These are phyloP conservation scores for Orbilia brochopaga DNA, from an alignment of 2,329 filamentous ascomycete species.

Conservation along the genomic window DNA sequence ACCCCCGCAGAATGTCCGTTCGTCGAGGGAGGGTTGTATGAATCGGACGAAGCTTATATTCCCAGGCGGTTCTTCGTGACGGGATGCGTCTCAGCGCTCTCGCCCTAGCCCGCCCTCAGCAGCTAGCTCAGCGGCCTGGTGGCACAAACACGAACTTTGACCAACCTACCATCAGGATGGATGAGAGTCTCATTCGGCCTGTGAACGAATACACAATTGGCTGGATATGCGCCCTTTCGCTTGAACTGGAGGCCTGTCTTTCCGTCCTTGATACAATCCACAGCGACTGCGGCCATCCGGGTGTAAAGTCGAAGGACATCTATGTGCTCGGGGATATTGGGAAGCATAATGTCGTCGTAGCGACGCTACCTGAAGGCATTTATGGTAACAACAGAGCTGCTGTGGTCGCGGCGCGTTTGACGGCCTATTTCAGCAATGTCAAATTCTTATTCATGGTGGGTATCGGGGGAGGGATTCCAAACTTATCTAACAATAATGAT, in stretches of 20 bases:
- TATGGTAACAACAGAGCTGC: not conserved
- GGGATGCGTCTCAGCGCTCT: no score
- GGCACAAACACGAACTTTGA: not conserved
- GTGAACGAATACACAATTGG: slow-evolving; percentile 4
- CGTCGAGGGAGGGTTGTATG: no score
- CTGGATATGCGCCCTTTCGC: slow-evolving; percentile 2
- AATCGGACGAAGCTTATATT: no score
- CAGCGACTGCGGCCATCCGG: not conserved
- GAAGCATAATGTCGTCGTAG: not conserved
- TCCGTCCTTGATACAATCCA: not conserved
- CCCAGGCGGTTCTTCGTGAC: no score
- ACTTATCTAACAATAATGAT: not conserved
- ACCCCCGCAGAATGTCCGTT: no score
- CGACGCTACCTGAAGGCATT: not conserved
- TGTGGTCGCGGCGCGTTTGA: not conserved
- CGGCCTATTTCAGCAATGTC: not conserved
- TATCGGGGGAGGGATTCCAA: not conserved
- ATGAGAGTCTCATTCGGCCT: not conserved
- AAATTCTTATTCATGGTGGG: slow-evolving; percentile 2
- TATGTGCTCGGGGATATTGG: not conserved
- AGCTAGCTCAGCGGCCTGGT: not conserved
- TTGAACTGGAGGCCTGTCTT: not conserved
- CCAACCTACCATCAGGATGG: not conserved
- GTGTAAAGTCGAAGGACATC: not conserved
- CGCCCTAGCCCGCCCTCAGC: not conserved